Percentiles rank a stretch among this genome's conserved stretches.
Evolutionary conservation across 2,329 filamentous ascomycete genomes (phyloP).

Genomic region (Plectosphaerella cucumerina): DNA sequence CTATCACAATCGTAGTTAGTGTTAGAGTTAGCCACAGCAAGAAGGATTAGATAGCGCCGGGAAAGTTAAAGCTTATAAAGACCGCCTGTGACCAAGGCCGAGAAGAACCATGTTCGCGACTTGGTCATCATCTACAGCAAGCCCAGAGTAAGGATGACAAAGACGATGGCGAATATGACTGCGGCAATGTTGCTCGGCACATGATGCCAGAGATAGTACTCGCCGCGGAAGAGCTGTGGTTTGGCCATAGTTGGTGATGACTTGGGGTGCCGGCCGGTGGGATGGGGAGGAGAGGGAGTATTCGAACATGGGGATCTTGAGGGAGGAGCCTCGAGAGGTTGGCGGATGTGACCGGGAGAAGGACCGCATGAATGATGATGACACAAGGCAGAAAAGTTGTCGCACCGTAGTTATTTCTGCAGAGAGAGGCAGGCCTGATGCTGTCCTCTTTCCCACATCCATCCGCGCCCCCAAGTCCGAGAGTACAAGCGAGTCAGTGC

Average conservation of each 20-base stretch:
- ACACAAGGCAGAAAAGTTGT: not conserved
- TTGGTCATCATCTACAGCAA: slow-evolving; percentile 34
- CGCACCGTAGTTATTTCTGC: not conserved
- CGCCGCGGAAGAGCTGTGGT: slow-evolving; percentile 14
- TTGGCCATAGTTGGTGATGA: not conserved
- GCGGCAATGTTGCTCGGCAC: slow-evolving; percentile 36
- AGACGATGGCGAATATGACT: slow-evolving; percentile 34
- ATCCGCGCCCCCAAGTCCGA: too few relatives aligned
- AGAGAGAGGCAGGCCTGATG: not conserved
- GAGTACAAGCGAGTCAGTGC: too few relatives aligned
- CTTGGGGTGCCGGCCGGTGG: not conserved
- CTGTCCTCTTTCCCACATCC: too few relatives aligned
- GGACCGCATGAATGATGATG: not conserved
- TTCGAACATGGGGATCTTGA: not conserved
- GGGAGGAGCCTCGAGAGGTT: too few relatives aligned
- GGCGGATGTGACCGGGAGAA: too few relatives aligned
- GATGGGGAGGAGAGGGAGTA: not conserved
- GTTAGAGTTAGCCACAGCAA: slow-evolving; percentile 27
- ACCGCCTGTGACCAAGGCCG: slow-evolving; percentile 34
- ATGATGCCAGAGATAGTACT: slow-evolving; percentile 25
- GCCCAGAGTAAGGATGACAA: slow-evolving; percentile 27
- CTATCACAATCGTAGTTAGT: not conserved
- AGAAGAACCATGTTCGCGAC: slow-evolving; percentile 40
- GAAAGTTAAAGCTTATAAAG: slow-evolving; percentile 34
- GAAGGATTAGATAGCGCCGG: too few relatives aligned